Percentiles rank a stretch among this genome's conserved stretches.
Evolutionary conservation across 352 stramenopile species (phyloP).

Genomic region (Aphanomyces invadans): DNA sequence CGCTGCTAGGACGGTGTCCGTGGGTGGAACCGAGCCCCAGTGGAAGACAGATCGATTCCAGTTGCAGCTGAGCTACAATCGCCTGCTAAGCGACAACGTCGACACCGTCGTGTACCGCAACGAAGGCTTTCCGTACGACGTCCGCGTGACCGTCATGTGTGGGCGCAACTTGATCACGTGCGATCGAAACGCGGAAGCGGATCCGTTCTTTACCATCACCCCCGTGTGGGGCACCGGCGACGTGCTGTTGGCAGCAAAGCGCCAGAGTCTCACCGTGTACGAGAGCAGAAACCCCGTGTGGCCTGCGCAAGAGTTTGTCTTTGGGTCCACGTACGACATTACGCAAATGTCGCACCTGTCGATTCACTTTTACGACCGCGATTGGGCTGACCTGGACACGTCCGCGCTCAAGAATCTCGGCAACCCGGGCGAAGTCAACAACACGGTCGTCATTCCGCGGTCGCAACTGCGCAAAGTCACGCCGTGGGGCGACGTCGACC

Average conservation of each 20-base stretch:
- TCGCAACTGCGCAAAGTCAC: slow-evolving; percentile 49
- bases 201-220: slow-evolving; percentile 62
- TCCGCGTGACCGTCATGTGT: slow-evolving; percentile 13
- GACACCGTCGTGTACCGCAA: neutral
- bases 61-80: slow-evolving; percentile 53
- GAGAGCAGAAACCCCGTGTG: slow-evolving; percentile 47
- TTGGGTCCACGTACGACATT: slow-evolving; percentile 46
- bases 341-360: slow-evolving; percentile 51
- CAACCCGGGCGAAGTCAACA: slow-evolving; percentile 29
- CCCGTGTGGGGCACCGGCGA: slow-evolving; percentile 41
- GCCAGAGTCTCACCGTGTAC: slow-evolving; percentile 65
- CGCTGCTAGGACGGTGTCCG: slow-evolving; percentile 11
- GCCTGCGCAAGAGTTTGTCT: slow-evolving; percentile 56
- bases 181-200: slow-evolving; percentile 14
- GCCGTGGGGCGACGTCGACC: slow-evolving; percentile 39
- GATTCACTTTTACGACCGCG: slow-evolving; percentile 57
- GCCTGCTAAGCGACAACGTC: slow-evolving; percentile 42
- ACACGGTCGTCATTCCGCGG: slow-evolving; percentile 35
- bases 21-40: slow-evolving; percentile 12
- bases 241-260: slow-evolving; percentile 35
- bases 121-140: slow-evolving; percentile 23
- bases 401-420: slow-evolving; percentile 34
- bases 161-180: slow-evolving; percentile 20
- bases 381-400: slow-evolving; percentile 35
- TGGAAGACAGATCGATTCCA: slow-evolving; percentile 62